These are phyloP conservation scores for Microcos paniculata DNA, from an alignment of 345 rosid species.

Conservation along the genomic window DNA sequence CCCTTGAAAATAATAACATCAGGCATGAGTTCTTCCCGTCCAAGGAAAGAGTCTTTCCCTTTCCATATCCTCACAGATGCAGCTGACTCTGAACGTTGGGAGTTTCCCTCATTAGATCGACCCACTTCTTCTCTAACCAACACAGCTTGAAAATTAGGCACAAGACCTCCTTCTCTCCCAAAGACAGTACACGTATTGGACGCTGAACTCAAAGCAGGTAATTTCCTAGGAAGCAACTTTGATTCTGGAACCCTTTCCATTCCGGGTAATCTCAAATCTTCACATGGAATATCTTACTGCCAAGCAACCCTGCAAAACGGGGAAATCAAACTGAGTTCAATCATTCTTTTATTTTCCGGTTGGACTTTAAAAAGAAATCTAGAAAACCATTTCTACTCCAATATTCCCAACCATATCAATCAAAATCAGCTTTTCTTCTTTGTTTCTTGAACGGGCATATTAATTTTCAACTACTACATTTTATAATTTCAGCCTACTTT, in stretches of 20 bases:
- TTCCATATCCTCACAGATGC: slow-evolving; percentile 55
- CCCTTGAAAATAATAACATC: slow-evolving; percentile 46
- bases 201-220: slow-evolving; percentile 43
- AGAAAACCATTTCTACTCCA: slow-evolving; percentile 6
- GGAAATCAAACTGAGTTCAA: slow-evolving; percentile 11
- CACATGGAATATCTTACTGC: slow-evolving; percentile 30
- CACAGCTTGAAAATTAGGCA: slow-evolving; percentile 41
- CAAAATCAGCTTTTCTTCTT: neutral
- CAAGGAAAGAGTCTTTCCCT: slow-evolving; percentile 45
- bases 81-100: slow-evolving; percentile 31
- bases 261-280: slow-evolving; percentile 26
- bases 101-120: slow-evolving; percentile 30
- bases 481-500: no score
- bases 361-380: neutral
- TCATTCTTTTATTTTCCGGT: slow-evolving; percentile 6
- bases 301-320: slow-evolving; percentile 35
- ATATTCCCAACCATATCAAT: neutral
- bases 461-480: neutral
- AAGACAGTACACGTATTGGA: slow-evolving; percentile 30
- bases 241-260: slow-evolving; percentile 72
- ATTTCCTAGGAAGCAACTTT: slow-evolving; percentile 51
- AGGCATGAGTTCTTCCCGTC: slow-evolving; percentile 42
- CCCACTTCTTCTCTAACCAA: slow-evolving; percentile 45
- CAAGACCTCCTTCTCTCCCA: slow-evolving; percentile 41
- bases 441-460: neutral